A percentile compares a stretch with the other conserved stretches of the same genome.
Conservation (phyloP, 2,329 filamentous ascomycete species). For the Penicillium brevicompactum region DNA sequence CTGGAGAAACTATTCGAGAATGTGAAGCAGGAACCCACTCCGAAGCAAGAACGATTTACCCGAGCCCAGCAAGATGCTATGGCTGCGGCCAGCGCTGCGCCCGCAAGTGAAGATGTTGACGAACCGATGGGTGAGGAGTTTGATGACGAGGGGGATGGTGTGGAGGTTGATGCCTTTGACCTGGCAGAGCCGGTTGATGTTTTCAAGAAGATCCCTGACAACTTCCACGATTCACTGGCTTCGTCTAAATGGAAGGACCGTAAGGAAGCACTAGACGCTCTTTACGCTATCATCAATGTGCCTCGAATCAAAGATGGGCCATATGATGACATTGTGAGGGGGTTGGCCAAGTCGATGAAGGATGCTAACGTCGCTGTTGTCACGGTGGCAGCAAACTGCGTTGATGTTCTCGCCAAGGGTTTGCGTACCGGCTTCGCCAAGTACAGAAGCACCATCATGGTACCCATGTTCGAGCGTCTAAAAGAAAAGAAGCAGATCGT, state of each 20-base stretch:
- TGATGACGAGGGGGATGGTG: slow-evolving; percentile 61
- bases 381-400: slow-evolving; percentile 87
- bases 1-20: slow-evolving; percentile 93
- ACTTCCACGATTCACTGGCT: slow-evolving; percentile 79
- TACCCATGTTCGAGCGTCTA: slow-evolving; percentile 88
- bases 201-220: slow-evolving; percentile 74
- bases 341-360: slow-evolving; percentile 95
- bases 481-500: slow-evolving; percentile 97
- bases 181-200: slow-evolving; percentile 87
- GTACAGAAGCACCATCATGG: slow-evolving; percentile 78
- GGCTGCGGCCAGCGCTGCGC: slow-evolving; percentile 66
- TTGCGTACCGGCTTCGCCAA: slow-evolving; percentile 76
- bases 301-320: slow-evolving; percentile 89
- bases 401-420: slow-evolving; percentile 85
- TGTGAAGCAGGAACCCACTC: slow-evolving; percentile 80
- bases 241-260: slow-evolving; percentile 98
- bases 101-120: slow-evolving; percentile 57
- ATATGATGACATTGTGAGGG: slow-evolving; percentile 80
- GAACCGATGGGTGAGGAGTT: slow-evolving; percentile 50
- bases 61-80: slow-evolving; percentile 85
- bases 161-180: slow-evolving; percentile 78
- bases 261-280: slow-evolving; percentile 87
- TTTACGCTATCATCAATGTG: slow-evolving; percentile 76
- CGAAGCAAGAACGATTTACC: slow-evolving; percentile 87
- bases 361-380: slow-evolving; percentile 97